Percentiles rank a stretch among this genome's conserved stretches.
These are phyloP conservation scores for Iris macrosiphon DNA, from an alignment of 106 monocot species.

Conservation along the genomic window DNA sequence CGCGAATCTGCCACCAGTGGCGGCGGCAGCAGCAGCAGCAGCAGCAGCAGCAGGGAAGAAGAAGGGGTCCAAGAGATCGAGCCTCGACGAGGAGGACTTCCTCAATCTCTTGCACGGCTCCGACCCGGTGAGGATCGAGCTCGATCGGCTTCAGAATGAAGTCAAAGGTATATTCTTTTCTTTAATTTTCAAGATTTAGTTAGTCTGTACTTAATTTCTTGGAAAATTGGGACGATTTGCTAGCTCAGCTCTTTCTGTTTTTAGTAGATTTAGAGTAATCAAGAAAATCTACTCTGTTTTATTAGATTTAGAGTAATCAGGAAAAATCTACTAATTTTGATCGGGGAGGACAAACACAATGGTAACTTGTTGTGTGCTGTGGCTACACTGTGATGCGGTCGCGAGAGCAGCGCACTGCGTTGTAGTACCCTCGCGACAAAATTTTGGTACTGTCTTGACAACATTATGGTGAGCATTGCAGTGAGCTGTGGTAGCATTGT, in stretches of 20 bases:
- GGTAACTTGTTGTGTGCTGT: too few species aligned
- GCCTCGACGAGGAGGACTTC: conserved; percentile 55
- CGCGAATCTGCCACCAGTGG: background rate
- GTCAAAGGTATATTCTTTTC: conserved; percentile 31
- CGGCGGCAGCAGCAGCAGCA: background rate
- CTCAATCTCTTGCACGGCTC: conserved; percentile 53
- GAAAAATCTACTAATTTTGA: too few species aligned
- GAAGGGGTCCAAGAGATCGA: conserved; percentile 24
- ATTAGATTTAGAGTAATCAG: background rate
- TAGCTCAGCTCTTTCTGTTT: too few species aligned
- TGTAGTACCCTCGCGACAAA: too few species aligned
- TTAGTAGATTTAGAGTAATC: background rate
- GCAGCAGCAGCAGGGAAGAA: conserved; percentile 17
- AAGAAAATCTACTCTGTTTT: background rate
- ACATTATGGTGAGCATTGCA: too few species aligned
- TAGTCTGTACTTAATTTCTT: background rate
- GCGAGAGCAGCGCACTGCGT: too few species aligned
- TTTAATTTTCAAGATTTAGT: background rate
- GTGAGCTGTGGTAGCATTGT: too few species aligned
- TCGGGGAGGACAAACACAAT: too few species aligned
- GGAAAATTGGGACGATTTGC: background rate
- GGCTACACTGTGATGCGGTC: too few species aligned
- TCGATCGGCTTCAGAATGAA: conserved; percentile 68
- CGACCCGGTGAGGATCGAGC: conserved; percentile 80
- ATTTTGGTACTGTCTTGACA: too few species aligned